Percentiles rank a stretch among this genome's conserved stretches.
phyloP scores from a whole-genome alignment of 73 alveolate genomes.

The Blepharisma japonicum region DNA sequence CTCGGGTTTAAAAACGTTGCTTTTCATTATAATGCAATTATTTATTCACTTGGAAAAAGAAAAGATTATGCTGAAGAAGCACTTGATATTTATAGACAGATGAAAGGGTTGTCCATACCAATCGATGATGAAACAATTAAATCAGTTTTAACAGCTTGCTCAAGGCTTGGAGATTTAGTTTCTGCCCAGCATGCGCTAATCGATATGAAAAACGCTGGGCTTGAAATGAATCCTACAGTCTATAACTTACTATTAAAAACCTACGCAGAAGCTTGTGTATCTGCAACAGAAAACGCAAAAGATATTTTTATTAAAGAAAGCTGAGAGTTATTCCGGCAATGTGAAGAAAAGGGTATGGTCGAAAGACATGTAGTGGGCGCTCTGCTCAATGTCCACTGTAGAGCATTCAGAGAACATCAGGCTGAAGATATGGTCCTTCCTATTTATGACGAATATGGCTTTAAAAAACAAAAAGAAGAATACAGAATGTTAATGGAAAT shows the following conservation, averaged over 20 bases:
- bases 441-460: background rate
- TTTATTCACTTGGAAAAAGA: background rate
- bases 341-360: constrained; percentile 6
- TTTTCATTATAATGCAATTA: constrained; percentile 8
- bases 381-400: background rate
- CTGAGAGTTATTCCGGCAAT: background rate
- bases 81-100: background rate
- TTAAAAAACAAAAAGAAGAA: background rate
- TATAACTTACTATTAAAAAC: background rate
- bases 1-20: constrained; percentile 16
- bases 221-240: background rate
- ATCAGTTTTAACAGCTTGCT: constrained; percentile 8
- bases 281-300: constrained; percentile 12
- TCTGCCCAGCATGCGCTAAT: background rate
- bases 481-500: background rate
- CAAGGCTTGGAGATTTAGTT: background rate
- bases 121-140: background rate
- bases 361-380: background rate
- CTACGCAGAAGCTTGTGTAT: background rate
- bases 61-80: constrained; percentile 14
- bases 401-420: background rate
- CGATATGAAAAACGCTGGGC: background rate
- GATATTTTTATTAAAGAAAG: constrained; percentile 21
- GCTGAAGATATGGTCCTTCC: constrained; percentile 26
- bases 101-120: background rate